phyloP scores from a whole-genome alignment of 2,329 filamentous ascomycete species.

The Botrytis pseudocinerea region DNA sequence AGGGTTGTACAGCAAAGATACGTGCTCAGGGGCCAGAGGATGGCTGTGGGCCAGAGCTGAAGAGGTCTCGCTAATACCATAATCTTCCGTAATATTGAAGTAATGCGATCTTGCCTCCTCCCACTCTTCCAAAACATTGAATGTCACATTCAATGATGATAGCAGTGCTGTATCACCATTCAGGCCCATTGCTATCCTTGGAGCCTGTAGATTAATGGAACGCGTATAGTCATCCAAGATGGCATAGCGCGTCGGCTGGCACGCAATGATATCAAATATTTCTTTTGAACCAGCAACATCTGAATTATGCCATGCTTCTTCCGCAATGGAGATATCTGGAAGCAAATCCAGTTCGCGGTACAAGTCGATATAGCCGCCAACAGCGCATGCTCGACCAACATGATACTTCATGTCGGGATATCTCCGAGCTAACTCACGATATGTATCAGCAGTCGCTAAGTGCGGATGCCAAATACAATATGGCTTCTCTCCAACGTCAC shows the following conservation, averaged over 20 bases:
- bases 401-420: conserved; percentile 1
- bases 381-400: conserved; percentile 1
- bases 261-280: background rate
- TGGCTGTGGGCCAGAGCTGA: rapidly evolving
- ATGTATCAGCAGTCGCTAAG: rapidly evolving
- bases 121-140: background rate
- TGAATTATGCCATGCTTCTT: background rate
- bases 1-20: background rate
- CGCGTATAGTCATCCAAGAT: background rate
- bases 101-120: background rate
- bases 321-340: background rate
- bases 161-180: background rate
- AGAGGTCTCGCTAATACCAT: background rate
- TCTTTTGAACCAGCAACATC: background rate
- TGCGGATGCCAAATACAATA: conserved; percentile 5
- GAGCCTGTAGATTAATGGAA: rapidly evolving
- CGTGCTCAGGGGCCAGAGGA: background rate
- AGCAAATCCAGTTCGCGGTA: conserved; percentile 2
- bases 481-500: background rate
- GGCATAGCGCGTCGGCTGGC: background rate
- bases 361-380: background rate
- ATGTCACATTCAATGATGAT: background rate
- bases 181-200: rapidly evolving
- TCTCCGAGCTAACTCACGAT: background rate
- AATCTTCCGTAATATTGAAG: background rate